phyloP scores from a whole-genome alignment of 2,329 filamentous ascomycete species.

The Clarireedia paspali region DNA sequence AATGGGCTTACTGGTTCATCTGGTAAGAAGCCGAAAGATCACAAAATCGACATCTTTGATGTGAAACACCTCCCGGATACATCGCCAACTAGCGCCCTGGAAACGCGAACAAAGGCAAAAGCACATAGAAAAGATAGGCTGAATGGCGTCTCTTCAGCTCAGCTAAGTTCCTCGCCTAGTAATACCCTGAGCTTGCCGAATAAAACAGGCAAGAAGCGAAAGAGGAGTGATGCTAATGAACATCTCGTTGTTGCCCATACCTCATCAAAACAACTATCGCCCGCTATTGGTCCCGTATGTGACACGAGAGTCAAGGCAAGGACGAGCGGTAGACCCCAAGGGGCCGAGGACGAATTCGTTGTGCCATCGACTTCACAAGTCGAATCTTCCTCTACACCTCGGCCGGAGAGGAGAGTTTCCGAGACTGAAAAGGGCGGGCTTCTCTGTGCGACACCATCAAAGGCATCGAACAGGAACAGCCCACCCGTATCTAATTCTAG shows the following conservation, averaged over 20 bases:
- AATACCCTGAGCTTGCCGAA: neutral
- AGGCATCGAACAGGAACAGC: neutral
- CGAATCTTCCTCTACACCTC: neutral
- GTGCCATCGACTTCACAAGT: neutral
- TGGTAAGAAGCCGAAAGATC: neutral
- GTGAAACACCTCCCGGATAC: conserved; percentile 1
- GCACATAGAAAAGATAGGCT: neutral
- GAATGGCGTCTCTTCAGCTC: neutral
- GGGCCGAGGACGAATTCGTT: neutral
- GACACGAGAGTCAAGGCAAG: no score
- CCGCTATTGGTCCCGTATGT: neutral
- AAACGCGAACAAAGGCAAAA: neutral
- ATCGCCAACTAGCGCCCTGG: conserved; percentile 3
- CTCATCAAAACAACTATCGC: conserved; percentile 2
- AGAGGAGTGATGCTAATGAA: neutral
- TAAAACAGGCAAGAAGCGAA: neutral
- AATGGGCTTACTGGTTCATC: neutral
- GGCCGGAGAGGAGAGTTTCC: neutral
- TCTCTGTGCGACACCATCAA: neutral
- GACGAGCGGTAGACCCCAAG: neutral
- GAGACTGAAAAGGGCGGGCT: conserved; percentile 5
- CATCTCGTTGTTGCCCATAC: neutral
- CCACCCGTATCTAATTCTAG: neutral
- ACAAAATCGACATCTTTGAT: conserved; percentile 1
- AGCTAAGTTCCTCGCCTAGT: neutral